These are phyloP conservation scores for Peronosclerospora sorghi DNA, from an alignment of 352 stramenopile species.

Conservation along the genomic window DNA sequence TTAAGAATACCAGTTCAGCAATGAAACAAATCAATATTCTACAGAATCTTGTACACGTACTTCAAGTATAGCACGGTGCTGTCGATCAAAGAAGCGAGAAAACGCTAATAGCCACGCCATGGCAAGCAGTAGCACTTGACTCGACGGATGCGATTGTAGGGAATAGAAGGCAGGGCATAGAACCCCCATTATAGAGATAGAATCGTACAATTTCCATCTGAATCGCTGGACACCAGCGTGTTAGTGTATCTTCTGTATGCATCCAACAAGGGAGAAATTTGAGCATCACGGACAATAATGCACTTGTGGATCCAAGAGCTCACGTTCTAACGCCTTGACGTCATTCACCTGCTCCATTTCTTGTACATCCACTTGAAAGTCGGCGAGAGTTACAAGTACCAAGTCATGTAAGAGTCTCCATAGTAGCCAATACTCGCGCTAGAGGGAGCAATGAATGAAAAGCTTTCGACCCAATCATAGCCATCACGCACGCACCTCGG, in stretches of 20 bases:
- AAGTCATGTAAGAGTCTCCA: constrained; percentile 61
- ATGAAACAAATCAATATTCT: background rate
- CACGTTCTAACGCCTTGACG: constrained; percentile 5
- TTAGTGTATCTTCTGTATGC: too few relatives aligned
- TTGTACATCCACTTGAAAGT: constrained; percentile 40
- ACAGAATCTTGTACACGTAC: constrained; percentile 2
- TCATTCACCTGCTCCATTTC: constrained; percentile 26
- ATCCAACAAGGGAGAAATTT: too few relatives aligned
- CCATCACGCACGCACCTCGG: constrained; percentile 5
- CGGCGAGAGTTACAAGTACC: constrained; percentile 41
- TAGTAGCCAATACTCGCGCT: constrained; percentile 36
- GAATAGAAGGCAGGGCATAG: constrained; percentile 34
- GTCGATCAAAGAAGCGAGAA: constrained; percentile 37
- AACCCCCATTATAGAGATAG: constrained; percentile 64
- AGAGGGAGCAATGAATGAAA: background rate
- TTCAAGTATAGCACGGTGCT: constrained; percentile 30
- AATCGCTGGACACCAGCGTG: constrained; percentile 9
- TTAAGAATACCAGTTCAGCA: background rate
- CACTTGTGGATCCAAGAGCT: constrained; percentile 13
- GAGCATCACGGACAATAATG: constrained; percentile 16
- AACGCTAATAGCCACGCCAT: constrained; percentile 42
- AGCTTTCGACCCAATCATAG: background rate
- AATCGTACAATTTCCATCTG: constrained; percentile 38
- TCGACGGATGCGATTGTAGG: constrained; percentile 4
- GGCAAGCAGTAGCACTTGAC: constrained; percentile 36